phyloP scores from a whole-genome alignment of 176 grass and related monocot genomes.

The Neostapfia colusana region DNA sequence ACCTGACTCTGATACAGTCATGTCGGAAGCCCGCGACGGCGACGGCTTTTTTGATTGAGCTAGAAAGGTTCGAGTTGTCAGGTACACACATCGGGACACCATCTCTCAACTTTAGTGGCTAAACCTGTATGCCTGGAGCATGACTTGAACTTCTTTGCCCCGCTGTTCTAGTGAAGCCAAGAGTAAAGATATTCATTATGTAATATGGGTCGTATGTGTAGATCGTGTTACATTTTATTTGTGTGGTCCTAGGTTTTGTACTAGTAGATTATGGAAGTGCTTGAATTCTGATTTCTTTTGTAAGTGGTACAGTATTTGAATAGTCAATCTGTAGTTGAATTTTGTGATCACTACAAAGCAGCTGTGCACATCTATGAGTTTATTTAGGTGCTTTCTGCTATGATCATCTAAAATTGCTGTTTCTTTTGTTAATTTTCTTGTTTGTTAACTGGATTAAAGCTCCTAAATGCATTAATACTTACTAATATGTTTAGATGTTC shows the following conservation, averaged over 20 bases:
- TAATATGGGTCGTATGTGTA: neutral
- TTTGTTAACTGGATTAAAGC: neutral
- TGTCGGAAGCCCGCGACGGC: conserved; percentile 55
- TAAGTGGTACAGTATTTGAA: neutral
- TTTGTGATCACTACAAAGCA: neutral
- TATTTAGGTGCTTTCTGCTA: neutral
- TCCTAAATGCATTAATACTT: neutral
- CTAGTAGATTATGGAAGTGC: neutral
- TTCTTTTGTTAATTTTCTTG: neutral
- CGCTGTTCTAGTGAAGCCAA: neutral
- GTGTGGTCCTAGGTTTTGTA: neutral
- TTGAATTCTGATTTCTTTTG: neutral
- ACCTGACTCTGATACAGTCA: conserved; percentile 49
- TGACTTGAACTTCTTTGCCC: conserved; percentile 13
- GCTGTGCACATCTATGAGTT: neutral
- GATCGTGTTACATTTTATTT: neutral
- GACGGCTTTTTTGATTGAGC: conserved; percentile 59
- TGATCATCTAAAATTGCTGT: conserved; percentile 25
- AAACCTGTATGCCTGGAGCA: neutral
- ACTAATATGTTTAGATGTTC: conserved; percentile 4
- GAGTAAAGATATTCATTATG: neutral
- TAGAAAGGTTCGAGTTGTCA: conserved; percentile 20
- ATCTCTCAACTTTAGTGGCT: neutral
- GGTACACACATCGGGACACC: conserved; percentile 13
- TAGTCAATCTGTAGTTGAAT: conserved; percentile 6